These are phyloP conservation scores for Pseudopithomyces chartarum DNA, from an alignment of 2,329 filamentous ascomycete genomes.

Conservation along the genomic window DNA sequence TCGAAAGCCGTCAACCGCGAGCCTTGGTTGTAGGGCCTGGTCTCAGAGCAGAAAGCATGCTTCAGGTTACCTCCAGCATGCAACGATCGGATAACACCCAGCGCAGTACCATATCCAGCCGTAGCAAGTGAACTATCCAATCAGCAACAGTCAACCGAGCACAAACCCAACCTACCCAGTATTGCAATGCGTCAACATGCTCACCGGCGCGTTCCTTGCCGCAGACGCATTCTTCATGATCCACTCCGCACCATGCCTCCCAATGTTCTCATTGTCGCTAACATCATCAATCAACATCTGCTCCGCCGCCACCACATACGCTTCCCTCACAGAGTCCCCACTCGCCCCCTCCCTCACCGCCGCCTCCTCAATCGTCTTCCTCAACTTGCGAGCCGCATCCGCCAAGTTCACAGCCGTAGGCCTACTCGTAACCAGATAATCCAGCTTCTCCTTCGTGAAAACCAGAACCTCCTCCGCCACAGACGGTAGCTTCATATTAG, in stretches of 20 bases:
- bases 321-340: constrained; percentile 63
- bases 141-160: constrained; percentile 23
- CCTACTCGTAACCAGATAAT: constrained; percentile 85
- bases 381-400: constrained; percentile 85
- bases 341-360: constrained; percentile 51
- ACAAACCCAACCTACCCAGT: constrained; percentile 67
- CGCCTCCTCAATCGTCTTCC: constrained; percentile 61
- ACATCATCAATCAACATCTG: constrained; percentile 86
- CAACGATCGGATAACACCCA: constrained; percentile 90
- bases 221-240: constrained; percentile 65
- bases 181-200: constrained; percentile 97
- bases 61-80: constrained; percentile 68
- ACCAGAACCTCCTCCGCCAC: constrained; percentile 65
- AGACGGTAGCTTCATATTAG: constrained; percentile 58
- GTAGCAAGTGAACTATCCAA: constrained; percentile 78
- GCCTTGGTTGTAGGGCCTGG: constrained; percentile 96
- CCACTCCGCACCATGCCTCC: constrained; percentile 82
- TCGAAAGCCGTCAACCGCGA: constrained; percentile 94
- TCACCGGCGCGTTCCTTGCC: constrained; percentile 62
- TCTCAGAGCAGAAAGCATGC: constrained; percentile 96
- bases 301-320: constrained; percentile 81
- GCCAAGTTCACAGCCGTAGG: constrained; percentile 94
- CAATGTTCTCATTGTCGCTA: constrained; percentile 84
- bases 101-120: constrained; percentile 93
- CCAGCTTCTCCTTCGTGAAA: constrained; percentile 76